phyloP scores from a whole-genome alignment of 1,284 basidiomycete species.

The Pseudozyma thailandica region DNA sequence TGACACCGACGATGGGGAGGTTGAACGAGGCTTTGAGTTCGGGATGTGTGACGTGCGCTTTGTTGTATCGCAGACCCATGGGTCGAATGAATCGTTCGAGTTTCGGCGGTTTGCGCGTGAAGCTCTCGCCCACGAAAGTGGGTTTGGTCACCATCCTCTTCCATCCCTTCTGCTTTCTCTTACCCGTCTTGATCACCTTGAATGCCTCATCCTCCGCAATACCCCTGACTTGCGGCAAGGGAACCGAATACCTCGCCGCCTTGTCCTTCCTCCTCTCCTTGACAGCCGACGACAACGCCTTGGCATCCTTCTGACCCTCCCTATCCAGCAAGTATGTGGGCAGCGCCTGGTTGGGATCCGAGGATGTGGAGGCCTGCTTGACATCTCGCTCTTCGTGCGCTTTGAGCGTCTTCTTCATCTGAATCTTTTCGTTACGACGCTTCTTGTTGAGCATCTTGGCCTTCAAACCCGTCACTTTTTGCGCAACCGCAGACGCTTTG shows the following conservation, averaged over 20 bases:
- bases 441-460: constrained; percentile 97
- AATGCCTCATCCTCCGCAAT: constrained; percentile 99
- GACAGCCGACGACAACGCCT: constrained; percentile 94
- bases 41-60: constrained; percentile 98
- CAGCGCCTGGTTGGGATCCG: constrained; percentile 62
- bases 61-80: constrained; percentile 96
- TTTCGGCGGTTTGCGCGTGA: constrained; percentile 98
- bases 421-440: constrained; percentile 95
- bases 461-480: constrained; percentile 95
- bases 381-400: constrained; percentile 98
- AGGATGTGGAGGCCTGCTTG: constrained; percentile 70
- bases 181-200: constrained; percentile 98
- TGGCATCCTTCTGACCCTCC: constrained; percentile 96
- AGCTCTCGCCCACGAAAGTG: constrained; percentile 97
- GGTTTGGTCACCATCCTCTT: constrained; percentile 99
- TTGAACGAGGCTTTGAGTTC: constrained; percentile 99
- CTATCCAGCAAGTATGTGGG: constrained; percentile 91
- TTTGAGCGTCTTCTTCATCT: constrained; percentile 98
- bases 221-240: constrained; percentile 93
- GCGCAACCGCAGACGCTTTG: constrained; percentile 84
- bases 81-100: constrained; percentile 98
- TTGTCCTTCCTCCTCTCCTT: constrained; percentile 99
- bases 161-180: constrained; percentile 96
- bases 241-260: constrained; percentile 96
- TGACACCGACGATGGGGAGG: constrained; percentile 95